phyloP scores from a whole-genome alignment of 306 rosid species.

The Alnus glutinosa region DNA sequence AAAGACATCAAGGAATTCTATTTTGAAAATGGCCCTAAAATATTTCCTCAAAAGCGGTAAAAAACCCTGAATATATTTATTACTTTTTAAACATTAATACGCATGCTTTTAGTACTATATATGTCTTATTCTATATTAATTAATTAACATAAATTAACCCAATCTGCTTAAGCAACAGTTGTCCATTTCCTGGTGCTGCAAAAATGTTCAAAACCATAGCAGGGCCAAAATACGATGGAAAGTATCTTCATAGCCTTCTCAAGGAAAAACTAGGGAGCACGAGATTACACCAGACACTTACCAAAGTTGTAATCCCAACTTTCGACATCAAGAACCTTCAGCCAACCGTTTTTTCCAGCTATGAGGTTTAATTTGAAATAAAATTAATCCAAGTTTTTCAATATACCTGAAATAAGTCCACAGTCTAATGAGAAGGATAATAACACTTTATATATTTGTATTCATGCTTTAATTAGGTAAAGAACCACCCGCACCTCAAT shows the following conservation, averaged over 20 bases:
- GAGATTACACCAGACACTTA: conserved; percentile 31
- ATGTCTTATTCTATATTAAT: too few species aligned
- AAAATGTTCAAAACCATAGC: background rate
- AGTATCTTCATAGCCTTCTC: conserved; percentile 36
- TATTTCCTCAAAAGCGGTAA: conserved; percentile 44
- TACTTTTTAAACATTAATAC: too few species aligned
- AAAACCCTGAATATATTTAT: too few species aligned
- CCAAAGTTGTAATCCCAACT: conserved; percentile 46
- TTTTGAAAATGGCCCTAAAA: conserved; percentile 40
- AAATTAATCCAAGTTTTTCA: too few species aligned
- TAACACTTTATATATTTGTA: too few species aligned
- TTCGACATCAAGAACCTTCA: conserved; percentile 44
- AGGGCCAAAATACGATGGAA: conserved; percentile 45
- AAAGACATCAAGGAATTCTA: conserved; percentile 39
- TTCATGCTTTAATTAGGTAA: conserved; percentile 18
- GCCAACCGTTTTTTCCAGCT: conserved; percentile 40
- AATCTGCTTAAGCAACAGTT: background rate
- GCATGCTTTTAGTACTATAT: too few species aligned
- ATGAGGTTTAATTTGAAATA: conserved; percentile 23
- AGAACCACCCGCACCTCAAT: conserved; percentile 21
- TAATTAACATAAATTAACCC: too few species aligned
- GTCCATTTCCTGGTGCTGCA: background rate
- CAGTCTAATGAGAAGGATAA: too few species aligned
- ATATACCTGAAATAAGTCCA: too few species aligned
- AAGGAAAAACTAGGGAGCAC: conserved; percentile 35